Conservation (phyloP, 164 flowering plant species). For the Pachysandra terminalis region DNA sequence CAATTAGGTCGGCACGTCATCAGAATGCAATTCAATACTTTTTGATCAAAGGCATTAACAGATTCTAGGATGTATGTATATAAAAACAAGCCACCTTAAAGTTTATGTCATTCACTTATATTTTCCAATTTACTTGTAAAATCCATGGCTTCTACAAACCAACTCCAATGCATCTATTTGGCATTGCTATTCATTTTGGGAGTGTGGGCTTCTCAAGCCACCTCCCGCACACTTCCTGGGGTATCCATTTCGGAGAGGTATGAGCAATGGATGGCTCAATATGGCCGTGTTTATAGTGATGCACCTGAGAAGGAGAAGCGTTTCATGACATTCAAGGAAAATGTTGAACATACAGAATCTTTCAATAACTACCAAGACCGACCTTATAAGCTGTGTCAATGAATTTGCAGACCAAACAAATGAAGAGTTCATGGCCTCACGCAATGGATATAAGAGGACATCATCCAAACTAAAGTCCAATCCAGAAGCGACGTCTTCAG, state of each 20-base stretch:
- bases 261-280: constrained; percentile 17
- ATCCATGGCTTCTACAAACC: no score
- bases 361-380: not conserved
- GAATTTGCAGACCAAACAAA: constrained; percentile 20
- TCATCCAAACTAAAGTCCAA: not conserved
- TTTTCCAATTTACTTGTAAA: no score
- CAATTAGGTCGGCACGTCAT: no score
- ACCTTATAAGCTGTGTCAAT: constrained; percentile 11
- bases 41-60: no score
- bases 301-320: constrained; percentile 9
- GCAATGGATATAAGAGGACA: constrained; percentile 3
- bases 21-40: no score
- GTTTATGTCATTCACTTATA: no score
- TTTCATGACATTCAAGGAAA: constrained; percentile 13
- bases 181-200: not conserved
- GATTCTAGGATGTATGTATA: no score
- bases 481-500: not conserved
- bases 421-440: constrained; percentile 9
- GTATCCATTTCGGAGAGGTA: not conserved
- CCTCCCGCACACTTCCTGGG: not conserved
- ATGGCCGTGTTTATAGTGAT: constrained; percentile 13
- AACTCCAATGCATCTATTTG: no score
- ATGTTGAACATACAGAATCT: constrained; percentile 16
- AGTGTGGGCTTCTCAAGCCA: not conserved
- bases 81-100: no score